Evolutionary conservation across 306 rosid genomes (phyloP), one percentile per base, ranked within the genome.

Genomic region (Comarum palustre): DNA sequence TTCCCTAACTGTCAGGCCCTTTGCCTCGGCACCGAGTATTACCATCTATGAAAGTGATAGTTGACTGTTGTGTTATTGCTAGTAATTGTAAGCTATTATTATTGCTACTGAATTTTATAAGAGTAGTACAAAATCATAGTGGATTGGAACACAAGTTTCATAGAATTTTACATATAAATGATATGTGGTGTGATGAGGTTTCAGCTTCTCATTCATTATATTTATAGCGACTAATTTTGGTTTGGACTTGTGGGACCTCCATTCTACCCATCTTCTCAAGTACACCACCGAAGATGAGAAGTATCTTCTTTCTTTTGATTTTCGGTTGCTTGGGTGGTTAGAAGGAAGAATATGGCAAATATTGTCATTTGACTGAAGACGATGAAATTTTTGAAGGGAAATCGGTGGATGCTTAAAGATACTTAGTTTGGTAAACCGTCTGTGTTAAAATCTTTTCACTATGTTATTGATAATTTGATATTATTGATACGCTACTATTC

Each of bases 351-450:
- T 57, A 57, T 25, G 16, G 10, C 61, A 55, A 55, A 55, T 55
- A 55, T 27, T 67, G 38, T 29, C 67, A 67, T 55, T 55, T 66
- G 62, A 38, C 64, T 52, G 72, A 38, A 69, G 20, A 48, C 29
- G 68, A 25, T 69, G 70, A 74, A 57, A 14, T 16, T 64, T 72
- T 68, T 73, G 50, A 65, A 27, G 66, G 50, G 65, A 19, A 42
- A n/a, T 38, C 42, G 17, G 25, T 79, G n/a, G 50, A 22, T 69
- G 31, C 64, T 69, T 58, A 29, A 38, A 31, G 34, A 58, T 54
- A 42, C 31, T 19, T 31, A 1, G 65, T 59, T 57, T 59, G 65
- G 65, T 59, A 59, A 59, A 59, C 12, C n/a, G 38, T 59, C 20
- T 59, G n/a, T 25, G 65, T 14, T 59, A 15, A 58, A 59, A 27